These are phyloP conservation scores for Jamesozyma spencerorum DNA, from an alignment of 805 yeast genomes.

Conservation along the genomic window DNA sequence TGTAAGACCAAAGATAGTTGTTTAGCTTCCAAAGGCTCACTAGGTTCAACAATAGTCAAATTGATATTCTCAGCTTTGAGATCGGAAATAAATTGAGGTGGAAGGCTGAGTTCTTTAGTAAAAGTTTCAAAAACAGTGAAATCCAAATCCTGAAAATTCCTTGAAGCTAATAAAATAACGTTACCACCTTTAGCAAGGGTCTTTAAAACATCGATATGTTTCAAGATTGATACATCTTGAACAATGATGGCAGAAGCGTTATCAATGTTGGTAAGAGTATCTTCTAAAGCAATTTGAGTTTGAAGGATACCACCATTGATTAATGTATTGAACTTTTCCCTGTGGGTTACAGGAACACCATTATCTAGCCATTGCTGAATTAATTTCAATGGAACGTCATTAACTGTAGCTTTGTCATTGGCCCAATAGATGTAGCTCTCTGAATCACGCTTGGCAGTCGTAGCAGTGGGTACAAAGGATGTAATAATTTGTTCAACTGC, in stretches of 20 bases:
- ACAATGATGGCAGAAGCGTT: constrained; percentile 57
- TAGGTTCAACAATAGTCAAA: constrained; percentile 1
- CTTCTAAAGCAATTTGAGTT: constrained; percentile 42
- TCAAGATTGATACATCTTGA: constrained; percentile 48
- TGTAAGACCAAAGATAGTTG: background rate
- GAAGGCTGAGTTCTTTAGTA: constrained; percentile 37
- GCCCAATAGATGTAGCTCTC: constrained; percentile 51
- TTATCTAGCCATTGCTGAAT: constrained; percentile 64
- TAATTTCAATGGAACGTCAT: constrained; percentile 50
- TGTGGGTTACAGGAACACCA: constrained; percentile 42
- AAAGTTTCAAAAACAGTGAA: constrained; percentile 36
- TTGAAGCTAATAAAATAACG: constrained; percentile 35
- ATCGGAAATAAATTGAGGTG: constrained; percentile 20
- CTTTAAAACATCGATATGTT: constrained; percentile 52
- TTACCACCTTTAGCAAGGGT: constrained; percentile 49
- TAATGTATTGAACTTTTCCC: constrained; percentile 63
- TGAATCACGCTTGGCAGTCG: constrained; percentile 9
- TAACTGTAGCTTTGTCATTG: constrained; percentile 49
- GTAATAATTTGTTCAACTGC: constrained; percentile 42
- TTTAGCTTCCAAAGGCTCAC: background rate
- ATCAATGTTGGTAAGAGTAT: constrained; percentile 35
- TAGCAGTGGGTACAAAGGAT: constrained; percentile 29
- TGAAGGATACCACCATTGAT: constrained; percentile 68
- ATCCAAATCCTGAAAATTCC: constrained; percentile 21
- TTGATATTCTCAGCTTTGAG: constrained; percentile 21